A percentile compares a stretch with the other conserved stretches of the same genome.
phyloP scores from a whole-genome alignment of 441 rosid genomes.

The Flueggea neowawraea region DNA sequence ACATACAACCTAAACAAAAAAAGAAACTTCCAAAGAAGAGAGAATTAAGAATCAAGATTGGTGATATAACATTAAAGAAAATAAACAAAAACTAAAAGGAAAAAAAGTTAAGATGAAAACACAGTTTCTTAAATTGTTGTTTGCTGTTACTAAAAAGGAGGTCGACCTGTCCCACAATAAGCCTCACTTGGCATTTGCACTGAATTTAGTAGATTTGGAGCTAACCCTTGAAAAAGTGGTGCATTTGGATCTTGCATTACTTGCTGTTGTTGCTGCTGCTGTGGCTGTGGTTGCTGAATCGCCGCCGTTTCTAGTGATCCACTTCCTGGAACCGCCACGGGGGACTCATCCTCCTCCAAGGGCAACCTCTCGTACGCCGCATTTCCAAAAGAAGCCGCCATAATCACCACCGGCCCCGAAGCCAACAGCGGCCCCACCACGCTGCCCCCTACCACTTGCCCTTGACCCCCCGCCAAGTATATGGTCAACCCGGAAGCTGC shows the following conservation, averaged over 20 bases:
- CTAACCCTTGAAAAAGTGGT: conserved; percentile 61
- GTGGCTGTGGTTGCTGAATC: conserved; percentile 1
- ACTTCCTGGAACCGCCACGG: conserved; percentile 19
- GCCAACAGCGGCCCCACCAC: conserved; percentile 75
- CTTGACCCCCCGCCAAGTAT: conserved; percentile 82
- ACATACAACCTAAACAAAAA: conserved; percentile 17
- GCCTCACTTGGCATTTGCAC: conserved; percentile 70
- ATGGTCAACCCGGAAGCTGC: conserved; percentile 73
- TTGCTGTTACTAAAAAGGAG: conserved; percentile 41
- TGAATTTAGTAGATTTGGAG: conserved; percentile 72
- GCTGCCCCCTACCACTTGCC: conserved; percentile 78
- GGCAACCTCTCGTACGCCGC: conserved; percentile 90
- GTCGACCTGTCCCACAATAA: conserved; percentile 66
- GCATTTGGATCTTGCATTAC: conserved; percentile 43
- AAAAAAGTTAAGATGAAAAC: conserved; percentile 6
- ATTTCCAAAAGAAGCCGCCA: conserved; percentile 91
- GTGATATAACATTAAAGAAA: too few relatives aligned
- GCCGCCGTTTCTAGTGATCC: conserved; percentile 44
- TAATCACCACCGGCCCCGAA: conserved; percentile 71
- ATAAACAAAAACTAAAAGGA: not conserved
- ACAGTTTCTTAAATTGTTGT: conserved; percentile 9
- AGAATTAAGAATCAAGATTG: too few relatives aligned
- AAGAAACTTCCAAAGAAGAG: not conserved
- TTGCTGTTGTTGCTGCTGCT: conserved; percentile 39
- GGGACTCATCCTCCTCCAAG: conserved; percentile 64